Evolutionary conservation across 2,329 filamentous ascomycete genomes (phyloP).

Genomic region (Fusarium buxicola): DNA sequence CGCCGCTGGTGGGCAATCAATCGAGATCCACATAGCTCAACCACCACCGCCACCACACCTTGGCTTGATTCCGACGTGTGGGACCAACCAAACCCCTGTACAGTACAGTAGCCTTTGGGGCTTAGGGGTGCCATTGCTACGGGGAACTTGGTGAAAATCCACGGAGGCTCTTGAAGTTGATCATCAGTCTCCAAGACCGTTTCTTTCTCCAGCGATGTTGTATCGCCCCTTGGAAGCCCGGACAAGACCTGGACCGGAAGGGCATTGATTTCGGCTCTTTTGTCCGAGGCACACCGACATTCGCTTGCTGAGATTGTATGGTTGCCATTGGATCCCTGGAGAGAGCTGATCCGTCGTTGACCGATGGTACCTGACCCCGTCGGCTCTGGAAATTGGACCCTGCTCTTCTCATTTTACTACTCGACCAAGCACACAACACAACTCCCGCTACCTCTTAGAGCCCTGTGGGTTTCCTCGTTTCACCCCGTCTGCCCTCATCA

Average conservation of each 20-base stretch:
- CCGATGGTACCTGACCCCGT: constrained; percentile 33
- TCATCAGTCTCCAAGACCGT: constrained; percentile 17
- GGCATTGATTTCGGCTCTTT: constrained; percentile 20
- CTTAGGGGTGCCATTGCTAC: constrained; percentile 15
- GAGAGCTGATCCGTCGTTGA: constrained; percentile 32
- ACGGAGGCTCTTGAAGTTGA: constrained; percentile 6
- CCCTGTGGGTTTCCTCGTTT: constrained; percentile 20
- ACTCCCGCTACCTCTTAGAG: constrained; percentile 16
- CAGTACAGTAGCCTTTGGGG: constrained; percentile 29
- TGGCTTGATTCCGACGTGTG: constrained; percentile 41
- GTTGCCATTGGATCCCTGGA: constrained; percentile 31
- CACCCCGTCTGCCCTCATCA: constrained; percentile 11
- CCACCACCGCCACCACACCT: constrained; percentile 23
- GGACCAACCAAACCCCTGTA: constrained; percentile 38
- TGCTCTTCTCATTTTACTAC: constrained; percentile 34
- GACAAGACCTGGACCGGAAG: constrained; percentile 19
- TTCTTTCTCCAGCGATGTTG: constrained; percentile 27
- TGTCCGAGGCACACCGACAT: constrained; percentile 34
- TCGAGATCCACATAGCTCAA: constrained; percentile 44
- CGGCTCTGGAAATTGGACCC: constrained; percentile 33
- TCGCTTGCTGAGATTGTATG: constrained; percentile 23
- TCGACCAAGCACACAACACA: constrained; percentile 26
- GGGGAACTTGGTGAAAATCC: constrained; percentile 7
- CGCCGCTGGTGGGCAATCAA: constrained; percentile 39
- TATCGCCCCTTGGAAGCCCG: constrained; percentile 24